Base-by-base conservation (phyloP, 257 asterid genomes). In the Oldenlandia corymbosa region DNA sequence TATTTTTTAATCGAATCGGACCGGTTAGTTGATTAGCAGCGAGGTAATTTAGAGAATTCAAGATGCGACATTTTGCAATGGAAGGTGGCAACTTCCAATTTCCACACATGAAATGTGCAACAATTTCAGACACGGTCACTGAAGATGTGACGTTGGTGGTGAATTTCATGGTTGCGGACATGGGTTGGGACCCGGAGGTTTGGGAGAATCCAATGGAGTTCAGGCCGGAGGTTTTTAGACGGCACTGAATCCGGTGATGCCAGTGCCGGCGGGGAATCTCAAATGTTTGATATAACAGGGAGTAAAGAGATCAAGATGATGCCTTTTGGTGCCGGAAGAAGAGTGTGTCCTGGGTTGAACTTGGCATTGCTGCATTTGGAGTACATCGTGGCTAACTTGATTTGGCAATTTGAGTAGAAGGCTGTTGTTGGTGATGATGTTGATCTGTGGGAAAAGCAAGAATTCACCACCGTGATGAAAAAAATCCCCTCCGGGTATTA, bases 291-390 rank as follows among this genome's bases (percentile, higher is more conserved):
- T 31, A 30, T 86, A 34, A 84, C 83, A 0, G 80, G 95, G 41
- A 84, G 78, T 52, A 84, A 76, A 41, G 95, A 84, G 84, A 84
- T 86, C n/a, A 86, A 82, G 55, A 86, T 86, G 95, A 82, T 86
- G 87, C 95, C 95, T 8, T 86, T 86, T n/a, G 95, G 95, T 1
- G 85, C 85, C 0, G 95, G 95, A 24, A 73, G 95, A 72, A 80
- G 95, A 41, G 65, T 80, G 1, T 86, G 95, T 59, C 95, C 91
- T 0, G 95, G 73, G 0, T 52, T 1, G 0, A 73, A 65, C 2
- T 20, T 87, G 82, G 91, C 89, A n/a, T 31, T 87, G 67, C 84
- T 87, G 0, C 95, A 87, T 71, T 56, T 84, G 80, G 95, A 87
- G 67, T 86, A 77, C 43, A 80, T 87, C 55, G 88, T 87, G 2